These are phyloP conservation scores for Actinomucor elegans DNA, from an alignment of 371 early-diverging fungal genomes.

Conservation along the genomic window DNA sequence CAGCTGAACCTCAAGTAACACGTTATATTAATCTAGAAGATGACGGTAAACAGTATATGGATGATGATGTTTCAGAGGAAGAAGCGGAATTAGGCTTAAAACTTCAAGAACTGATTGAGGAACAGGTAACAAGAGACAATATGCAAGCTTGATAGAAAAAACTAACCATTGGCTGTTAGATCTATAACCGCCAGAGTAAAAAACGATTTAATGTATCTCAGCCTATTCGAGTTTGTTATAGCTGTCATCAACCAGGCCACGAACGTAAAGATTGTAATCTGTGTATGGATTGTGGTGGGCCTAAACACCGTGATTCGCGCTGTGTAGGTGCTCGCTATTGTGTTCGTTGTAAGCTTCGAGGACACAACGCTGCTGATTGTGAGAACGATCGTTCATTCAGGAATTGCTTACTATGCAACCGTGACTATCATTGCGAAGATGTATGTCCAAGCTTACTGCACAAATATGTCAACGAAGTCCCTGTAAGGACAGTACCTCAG, in stretches of 20 bases:
- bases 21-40: constrained; percentile 12
- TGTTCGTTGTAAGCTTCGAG: constrained; percentile 12
- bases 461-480: constrained; percentile 1
- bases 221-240: constrained; percentile 4
- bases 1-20: constrained; percentile 2
- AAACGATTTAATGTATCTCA: not conserved
- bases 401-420: constrained; percentile 3
- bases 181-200: constrained; percentile 5
- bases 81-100: constrained; percentile 9
- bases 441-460: constrained; percentile 13
- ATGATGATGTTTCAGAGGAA: constrained; percentile 17
- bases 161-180: not conserved
- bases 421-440: constrained; percentile 1
- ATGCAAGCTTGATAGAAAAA: not conserved
- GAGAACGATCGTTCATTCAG: not conserved
- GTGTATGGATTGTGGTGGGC: constrained; percentile 12
- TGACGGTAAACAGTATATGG: constrained; percentile 13
- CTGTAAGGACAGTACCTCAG: not conserved
- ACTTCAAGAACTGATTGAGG: constrained; percentile 17
- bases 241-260: constrained; percentile 17
- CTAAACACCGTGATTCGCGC: not conserved
- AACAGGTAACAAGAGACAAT: constrained; percentile 4
- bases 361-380: constrained; percentile 14
- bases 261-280: constrained; percentile 1
- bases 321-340: constrained; percentile 13